These are phyloP conservation scores for Ophiostoma ulmi DNA, from an alignment of 2,329 filamentous ascomycete genomes.

Conservation along the genomic window DNA sequence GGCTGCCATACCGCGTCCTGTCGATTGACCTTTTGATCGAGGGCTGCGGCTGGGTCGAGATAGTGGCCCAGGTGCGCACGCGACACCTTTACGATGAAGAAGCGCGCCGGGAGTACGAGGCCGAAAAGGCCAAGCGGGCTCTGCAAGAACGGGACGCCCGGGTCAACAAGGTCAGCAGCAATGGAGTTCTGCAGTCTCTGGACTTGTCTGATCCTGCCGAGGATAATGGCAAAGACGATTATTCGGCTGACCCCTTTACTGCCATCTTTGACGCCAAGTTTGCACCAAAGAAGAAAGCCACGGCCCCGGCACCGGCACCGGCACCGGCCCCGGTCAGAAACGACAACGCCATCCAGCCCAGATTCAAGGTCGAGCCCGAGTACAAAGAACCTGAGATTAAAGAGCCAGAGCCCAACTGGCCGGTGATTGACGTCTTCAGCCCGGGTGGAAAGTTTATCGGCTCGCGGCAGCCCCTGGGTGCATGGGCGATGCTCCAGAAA, in stretches of 20 bases:
- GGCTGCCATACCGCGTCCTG: slow-evolving; percentile 73
- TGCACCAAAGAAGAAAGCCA: not conserved
- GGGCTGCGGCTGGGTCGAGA: slow-evolving; percentile 87
- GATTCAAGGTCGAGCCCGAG: not conserved
- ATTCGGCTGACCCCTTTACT: not conserved
- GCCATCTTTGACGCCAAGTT: not conserved
- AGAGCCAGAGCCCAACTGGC: slow-evolving; percentile 43
- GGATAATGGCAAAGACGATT: not conserved
- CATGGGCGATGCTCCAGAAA: slow-evolving; percentile 59
- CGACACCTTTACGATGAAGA: slow-evolving; percentile 39
- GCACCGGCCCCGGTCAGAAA: not conserved
- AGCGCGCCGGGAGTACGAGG: slow-evolving; percentile 21
- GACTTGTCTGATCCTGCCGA: slow-evolving; percentile 30
- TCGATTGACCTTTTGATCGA: slow-evolving; percentile 83
- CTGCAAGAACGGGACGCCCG: not conserved
- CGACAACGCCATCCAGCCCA: not conserved
- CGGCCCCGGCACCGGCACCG: not conserved
- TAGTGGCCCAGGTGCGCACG: slow-evolving; percentile 73
- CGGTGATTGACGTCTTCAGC: slow-evolving; percentile 76
- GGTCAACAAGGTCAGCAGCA: slow-evolving; percentile 13
- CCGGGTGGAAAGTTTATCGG: slow-evolving; percentile 79
- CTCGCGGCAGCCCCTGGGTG: slow-evolving; percentile 62
- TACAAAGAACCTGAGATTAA: not conserved
- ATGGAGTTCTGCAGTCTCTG: slow-evolving; percentile 30
- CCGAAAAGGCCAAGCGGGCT: not conserved